phyloP scores from a whole-genome alignment of 2,329 filamentous ascomycete species.

The Cladosporium phlei region DNA sequence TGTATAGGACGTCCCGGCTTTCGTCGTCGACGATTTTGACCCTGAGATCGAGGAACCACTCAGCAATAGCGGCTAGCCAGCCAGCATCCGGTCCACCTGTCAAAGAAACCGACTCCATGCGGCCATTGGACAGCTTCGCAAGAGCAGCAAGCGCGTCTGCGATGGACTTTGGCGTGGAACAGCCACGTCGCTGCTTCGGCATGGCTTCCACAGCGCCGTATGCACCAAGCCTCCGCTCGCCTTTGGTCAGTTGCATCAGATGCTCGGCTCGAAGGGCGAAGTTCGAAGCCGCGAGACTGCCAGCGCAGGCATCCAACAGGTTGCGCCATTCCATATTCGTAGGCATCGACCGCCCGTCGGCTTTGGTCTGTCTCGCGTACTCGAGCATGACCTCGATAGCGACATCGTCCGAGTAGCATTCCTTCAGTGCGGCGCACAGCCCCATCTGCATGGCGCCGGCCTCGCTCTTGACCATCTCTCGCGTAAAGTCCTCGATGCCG shows the following conservation, averaged over 20 bases:
- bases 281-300: neutral
- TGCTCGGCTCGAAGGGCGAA: neutral
- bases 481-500: neutral
- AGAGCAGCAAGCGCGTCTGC: neutral
- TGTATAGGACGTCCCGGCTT: neutral
- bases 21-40: neutral
- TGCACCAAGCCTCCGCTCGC: neutral
- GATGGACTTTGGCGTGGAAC: neutral
- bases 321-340: conserved; percentile 1
- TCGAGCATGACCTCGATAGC: neutral
- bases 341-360: neutral
- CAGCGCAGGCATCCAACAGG: neutral
- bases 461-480: neutral
- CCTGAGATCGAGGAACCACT: neutral
- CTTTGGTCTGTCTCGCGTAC: neutral
- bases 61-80: neutral
- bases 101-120: neutral
- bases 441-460: neutral
- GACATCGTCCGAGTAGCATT: neutral
- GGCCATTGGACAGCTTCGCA: neutral
- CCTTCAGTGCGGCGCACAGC: neutral
- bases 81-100: neutral
- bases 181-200: neutral
- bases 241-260: neutral
- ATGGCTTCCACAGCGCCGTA: neutral